phyloP scores from a whole-genome alignment of 2,329 filamentous ascomycete genomes.

The Calonectria pseudoturangicola region DNA sequence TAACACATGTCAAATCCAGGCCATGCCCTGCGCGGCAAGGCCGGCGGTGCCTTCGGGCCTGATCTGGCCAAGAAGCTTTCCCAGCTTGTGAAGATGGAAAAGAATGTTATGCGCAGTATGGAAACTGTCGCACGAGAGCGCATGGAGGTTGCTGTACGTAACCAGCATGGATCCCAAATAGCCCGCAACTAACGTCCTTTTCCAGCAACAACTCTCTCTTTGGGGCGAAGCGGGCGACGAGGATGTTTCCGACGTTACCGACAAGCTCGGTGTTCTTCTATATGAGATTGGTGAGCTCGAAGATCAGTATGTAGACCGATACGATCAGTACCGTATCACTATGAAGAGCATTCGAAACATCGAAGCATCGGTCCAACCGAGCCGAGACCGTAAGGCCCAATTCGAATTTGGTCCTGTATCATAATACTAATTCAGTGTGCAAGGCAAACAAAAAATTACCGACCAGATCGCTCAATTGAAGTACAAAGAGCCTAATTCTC shows the following conservation, averaged over 20 bases:
- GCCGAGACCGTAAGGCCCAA: conserved; percentile 86
- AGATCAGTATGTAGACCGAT: conserved; percentile 98
- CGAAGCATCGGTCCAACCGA: conserved; percentile 97
- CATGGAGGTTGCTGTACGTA: conserved; percentile 96
- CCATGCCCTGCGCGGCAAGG: conserved; percentile 82
- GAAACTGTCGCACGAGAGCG: conserved; percentile 95
- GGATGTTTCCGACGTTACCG: conserved; percentile 98
- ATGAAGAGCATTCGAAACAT: conserved; percentile 99
- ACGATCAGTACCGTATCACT: conserved; percentile 98
- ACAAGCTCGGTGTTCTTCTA: conserved; percentile 97
- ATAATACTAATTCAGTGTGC: conserved; percentile 31
- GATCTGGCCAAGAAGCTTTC: conserved; percentile 98
- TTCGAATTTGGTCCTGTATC: background rate
- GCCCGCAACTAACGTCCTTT: conserved; percentile 38
- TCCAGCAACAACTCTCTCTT: conserved; percentile 96
- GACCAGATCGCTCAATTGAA: conserved; percentile 99
- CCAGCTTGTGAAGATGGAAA: conserved; percentile 99
- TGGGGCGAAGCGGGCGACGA: conserved; percentile 98
- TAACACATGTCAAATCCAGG: conserved; percentile 60
- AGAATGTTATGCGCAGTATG: conserved; percentile 99
- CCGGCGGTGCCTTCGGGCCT: conserved; percentile 85
- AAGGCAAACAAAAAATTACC: conserved; percentile 99
- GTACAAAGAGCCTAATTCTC: conserved; percentile 99
- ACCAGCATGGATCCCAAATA: background rate
- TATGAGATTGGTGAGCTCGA: conserved; percentile 99